These are phyloP conservation scores for Fraxinus angustifolia DNA, from an alignment of 305 asterid genomes.

Conservation along the genomic window DNA sequence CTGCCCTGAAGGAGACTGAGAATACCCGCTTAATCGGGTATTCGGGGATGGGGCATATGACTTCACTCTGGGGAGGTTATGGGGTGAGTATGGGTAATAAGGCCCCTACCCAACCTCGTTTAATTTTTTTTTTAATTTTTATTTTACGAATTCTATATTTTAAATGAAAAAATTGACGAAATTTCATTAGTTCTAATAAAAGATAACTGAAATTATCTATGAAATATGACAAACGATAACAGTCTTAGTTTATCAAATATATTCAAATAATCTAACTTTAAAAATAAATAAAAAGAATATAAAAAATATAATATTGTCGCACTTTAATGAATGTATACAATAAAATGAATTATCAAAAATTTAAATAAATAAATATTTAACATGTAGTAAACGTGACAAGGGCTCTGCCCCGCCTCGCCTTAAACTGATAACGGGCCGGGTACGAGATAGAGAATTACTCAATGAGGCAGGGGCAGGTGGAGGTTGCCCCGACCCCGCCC, in stretches of 20 bases:
- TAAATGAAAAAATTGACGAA: too few relatives aligned
- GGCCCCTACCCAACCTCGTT: not conserved
- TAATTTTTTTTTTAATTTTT: too few relatives aligned
- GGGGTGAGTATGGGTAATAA: not conserved
- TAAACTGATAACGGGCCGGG: too few relatives aligned
- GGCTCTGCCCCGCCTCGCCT: not conserved
- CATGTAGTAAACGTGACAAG: not conserved
- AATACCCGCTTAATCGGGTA: not conserved
- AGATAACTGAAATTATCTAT: too few relatives aligned
- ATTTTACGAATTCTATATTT: too few relatives aligned
- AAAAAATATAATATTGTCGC: not conserved
- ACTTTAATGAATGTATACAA: not conserved
- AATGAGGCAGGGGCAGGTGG: too few relatives aligned
- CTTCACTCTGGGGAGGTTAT: not conserved
- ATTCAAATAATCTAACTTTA: not conserved
- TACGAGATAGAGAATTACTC: too few relatives aligned
- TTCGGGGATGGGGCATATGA: not conserved
- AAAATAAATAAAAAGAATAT: too few relatives aligned
- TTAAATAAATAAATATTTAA: too few relatives aligned
- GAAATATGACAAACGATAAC: not conserved
- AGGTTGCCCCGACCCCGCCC: too few relatives aligned
- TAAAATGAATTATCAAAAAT: not conserved
- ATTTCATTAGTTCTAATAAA: too few relatives aligned
- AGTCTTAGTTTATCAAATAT: not conserved
- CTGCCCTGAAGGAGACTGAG: not conserved